Base-by-base conservation (phyloP, 495 filamentous ascomycete genomes). In the Stereocaulon alpinum region DNA sequence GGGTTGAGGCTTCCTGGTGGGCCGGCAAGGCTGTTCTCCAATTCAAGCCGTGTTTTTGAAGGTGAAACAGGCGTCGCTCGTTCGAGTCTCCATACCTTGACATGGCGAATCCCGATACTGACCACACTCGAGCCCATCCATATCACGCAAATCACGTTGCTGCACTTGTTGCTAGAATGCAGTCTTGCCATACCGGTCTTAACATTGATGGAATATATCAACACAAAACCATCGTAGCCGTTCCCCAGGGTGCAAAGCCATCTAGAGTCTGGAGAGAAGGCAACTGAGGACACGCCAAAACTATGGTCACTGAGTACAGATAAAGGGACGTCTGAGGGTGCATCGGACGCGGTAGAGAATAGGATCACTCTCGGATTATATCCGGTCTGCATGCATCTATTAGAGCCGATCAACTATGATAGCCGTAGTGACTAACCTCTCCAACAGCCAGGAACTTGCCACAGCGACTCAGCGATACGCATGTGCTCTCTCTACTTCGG, bases 401-500 rank as follows among this genome's bases (percentile, higher is more conserved):
- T 64, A 42, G 62, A 42, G n/a, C 24, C n/a, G 10, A 15, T 17
- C 11, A 48, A 55, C 40, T 43, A 6, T 11, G 20, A 22, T 17
- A 24, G 30, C n/a, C n/a, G 40, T 24, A 40, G 30, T 27, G 40
- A 68, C 75, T 64, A 70, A 86, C 84, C 76, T 98, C 93, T 68
- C 93, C 93, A 34, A 96, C 85, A 29, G 94, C 93, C 43, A 98
- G 79, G 68, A 88, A 89, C 60, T 81, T 85, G 47, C 89, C 93
- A 78, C 96, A 89, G 5, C 83, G 86, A 70, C 91, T 96, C 57
- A 98, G 83, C 20, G 87, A 87, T 29, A 97, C 80, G 72, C 89
- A 94, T n/a, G 91, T 96, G 2, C 91, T 88, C n/a, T 92, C 89
- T 71, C 96, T 96, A 67, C 95, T 86, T 61, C 91, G 79, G 69